Conservation (phyloP, 2,329 filamentous ascomycete genomes). For the Calonectria henricotiae region DNA sequence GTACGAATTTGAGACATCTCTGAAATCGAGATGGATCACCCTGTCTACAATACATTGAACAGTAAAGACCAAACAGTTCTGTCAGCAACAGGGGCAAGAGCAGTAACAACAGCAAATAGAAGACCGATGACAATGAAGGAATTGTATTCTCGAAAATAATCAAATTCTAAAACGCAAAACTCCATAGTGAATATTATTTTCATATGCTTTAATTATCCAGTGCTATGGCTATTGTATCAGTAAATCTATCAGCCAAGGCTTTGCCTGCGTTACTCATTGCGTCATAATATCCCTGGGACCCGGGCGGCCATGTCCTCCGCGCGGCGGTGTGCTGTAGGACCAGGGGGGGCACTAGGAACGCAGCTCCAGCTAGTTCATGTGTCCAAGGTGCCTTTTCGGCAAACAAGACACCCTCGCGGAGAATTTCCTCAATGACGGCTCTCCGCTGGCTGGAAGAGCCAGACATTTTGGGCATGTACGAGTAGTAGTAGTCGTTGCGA, state of each 20-base stretch:
- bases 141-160: too few relatives aligned
- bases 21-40: too few relatives aligned
- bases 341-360: not conserved
- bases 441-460: not conserved
- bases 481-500: conserved; percentile 3
- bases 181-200: too few relatives aligned
- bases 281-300: not conserved
- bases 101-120: too few relatives aligned
- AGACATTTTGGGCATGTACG: not conserved
- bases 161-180: too few relatives aligned
- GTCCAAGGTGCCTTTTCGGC: conserved; percentile 3
- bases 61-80: too few relatives aligned
- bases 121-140: too few relatives aligned
- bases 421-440: not conserved
- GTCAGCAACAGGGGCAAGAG: too few relatives aligned
- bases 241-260: not conserved
- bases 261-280: not conserved
- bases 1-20: too few relatives aligned
- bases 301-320: not conserved
- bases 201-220: not conserved
- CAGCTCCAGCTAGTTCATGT: not conserved
- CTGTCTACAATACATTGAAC: too few relatives aligned
- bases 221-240: not conserved
- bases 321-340: not conserved
- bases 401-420: not conserved